A percentile compares a stretch with the other conserved stretches of the same genome.
Evolutionary conservation across 768 basidiomycete species (phyloP).

Genomic region (Phylloporus arenicola): DNA sequence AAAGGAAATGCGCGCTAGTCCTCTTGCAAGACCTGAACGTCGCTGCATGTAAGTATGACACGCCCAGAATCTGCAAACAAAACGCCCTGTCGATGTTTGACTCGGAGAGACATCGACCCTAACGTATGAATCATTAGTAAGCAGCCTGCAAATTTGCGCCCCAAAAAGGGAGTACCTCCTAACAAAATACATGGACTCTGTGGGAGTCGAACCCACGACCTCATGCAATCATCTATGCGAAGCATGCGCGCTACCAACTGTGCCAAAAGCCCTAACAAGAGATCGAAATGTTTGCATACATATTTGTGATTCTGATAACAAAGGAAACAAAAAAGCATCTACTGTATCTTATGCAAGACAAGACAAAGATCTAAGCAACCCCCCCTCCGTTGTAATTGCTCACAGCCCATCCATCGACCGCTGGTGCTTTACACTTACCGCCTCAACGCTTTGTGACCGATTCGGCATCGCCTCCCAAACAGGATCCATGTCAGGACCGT

Average conservation of each 20-base stretch:
- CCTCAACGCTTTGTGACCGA: slow-evolving; percentile 48
- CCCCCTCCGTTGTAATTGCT: neutral
- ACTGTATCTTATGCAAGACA: neutral
- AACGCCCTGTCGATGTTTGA: slow-evolving; percentile 1
- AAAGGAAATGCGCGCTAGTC: no score
- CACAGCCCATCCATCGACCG: slow-evolving; percentile 33
- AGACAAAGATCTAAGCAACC: slow-evolving; percentile 14
- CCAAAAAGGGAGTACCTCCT: neutral
- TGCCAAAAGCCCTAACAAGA: slow-evolving; percentile 44
- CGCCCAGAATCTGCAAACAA: neutral
- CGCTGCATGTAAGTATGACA: slow-evolving; percentile 54
- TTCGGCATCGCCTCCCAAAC: slow-evolving; percentile 89
- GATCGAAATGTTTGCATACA: no score
- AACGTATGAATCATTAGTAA: neutral
- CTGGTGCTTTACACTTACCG: slow-evolving; percentile 70
- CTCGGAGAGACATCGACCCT: neutral
- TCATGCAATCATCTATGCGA: slow-evolving; percentile 46
- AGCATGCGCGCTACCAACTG: slow-evolving; percentile 60
- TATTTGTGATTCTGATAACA: neutral
- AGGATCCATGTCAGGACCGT: slow-evolving; percentile 96
- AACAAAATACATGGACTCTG: slow-evolving; percentile 16
- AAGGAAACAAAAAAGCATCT: no score
- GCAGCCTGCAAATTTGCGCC: neutral
- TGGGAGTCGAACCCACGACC: slow-evolving; percentile 57
- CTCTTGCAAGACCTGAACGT: slow-evolving; percentile 42